Base-by-base conservation (phyloP, 257 asterid species). In the Eucommia ulmoides region DNA sequence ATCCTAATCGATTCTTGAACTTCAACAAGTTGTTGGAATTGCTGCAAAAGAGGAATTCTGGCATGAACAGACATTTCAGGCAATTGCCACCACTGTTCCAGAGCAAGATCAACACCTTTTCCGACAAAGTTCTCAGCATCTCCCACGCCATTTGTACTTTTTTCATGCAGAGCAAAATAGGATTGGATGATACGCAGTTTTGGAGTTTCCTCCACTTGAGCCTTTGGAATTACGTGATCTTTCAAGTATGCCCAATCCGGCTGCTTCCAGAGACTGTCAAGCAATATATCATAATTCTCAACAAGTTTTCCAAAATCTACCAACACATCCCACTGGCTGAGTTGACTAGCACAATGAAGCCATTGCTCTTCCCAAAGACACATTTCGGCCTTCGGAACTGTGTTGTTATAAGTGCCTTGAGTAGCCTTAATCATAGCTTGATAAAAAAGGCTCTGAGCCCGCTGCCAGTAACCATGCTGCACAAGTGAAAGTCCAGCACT, bases 361-460 rank as follows among this genome's bases (percentile, higher is more conserved):
- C 98, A 91, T 74, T 91, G 96, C 76, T 91, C 98, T 68, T 91
- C 98, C 98, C 98, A 91, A 50, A 86, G 96, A 56, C 98, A 91
- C 98, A 91, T 86, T 80, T 91, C 98, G 65, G 98, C 93, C 79
- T 91, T 91, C 22, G 98, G 96, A 35, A 86, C 98, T 35, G 81
- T 80, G 65, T 86, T 91, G 68, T 81, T 91, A 72, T 91, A 86
- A 33, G 98, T 91, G 42, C 98, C 98, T 65, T 91, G 98, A 23
- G 98, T 86, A 66, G 98, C 98, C 71, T 86, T 91, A 66, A 86
- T 78, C 98, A 91, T 91, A 56, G 94, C 98, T 64, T 91, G 98
- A 68, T 81, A 83, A 73, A 91, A 86, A 60, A 91, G 94, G 77
- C 83, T 77, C 52, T 86, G 96, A 21, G 98, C 98, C 66, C 77